phyloP scores from a whole-genome alignment of 176 grass and related monocot genomes.

The Musa troglodytarum region DNA sequence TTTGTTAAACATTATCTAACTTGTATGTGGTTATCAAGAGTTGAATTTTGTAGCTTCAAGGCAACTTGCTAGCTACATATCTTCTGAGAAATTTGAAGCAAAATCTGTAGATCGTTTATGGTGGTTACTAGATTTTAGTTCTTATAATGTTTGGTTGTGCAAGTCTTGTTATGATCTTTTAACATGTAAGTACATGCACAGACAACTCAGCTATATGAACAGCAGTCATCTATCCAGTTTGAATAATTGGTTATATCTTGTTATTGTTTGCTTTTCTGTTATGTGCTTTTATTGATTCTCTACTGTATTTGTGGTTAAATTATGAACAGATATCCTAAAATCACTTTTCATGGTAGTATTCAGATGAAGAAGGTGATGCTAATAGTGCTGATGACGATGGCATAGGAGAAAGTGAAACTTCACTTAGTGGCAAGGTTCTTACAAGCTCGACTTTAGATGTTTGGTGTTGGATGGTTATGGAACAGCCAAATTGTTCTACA shows the following conservation, averaged over 20 bases:
- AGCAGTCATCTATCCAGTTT: too few species aligned
- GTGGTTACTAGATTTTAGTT: too few species aligned
- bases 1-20: background rate
- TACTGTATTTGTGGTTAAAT: background rate
- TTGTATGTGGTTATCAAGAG: background rate
- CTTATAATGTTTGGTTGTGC: too few species aligned
- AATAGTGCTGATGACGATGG: constrained; percentile 14
- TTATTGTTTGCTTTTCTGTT: too few species aligned
- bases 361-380: constrained; percentile 49
- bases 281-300: too few species aligned
- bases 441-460: constrained; percentile 71
- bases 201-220: too few species aligned
- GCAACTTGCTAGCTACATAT: too few species aligned
- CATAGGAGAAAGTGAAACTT: background rate
- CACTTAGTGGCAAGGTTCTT: constrained; percentile 40
- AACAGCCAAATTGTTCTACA: constrained; percentile 51
- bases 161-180: too few species aligned
- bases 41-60: background rate
- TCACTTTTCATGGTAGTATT: constrained; percentile 37
- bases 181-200: too few species aligned
- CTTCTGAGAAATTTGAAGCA: too few species aligned
- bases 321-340: background rate
- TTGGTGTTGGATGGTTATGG: constrained; percentile 64
- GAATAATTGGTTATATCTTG: too few species aligned
- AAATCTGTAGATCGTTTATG: too few species aligned